Percentiles rank a stretch among this genome's conserved stretches.
These are phyloP conservation scores for Jatropha curcas DNA, from an alignment of 345 rosid genomes.

Conservation along the genomic window DNA sequence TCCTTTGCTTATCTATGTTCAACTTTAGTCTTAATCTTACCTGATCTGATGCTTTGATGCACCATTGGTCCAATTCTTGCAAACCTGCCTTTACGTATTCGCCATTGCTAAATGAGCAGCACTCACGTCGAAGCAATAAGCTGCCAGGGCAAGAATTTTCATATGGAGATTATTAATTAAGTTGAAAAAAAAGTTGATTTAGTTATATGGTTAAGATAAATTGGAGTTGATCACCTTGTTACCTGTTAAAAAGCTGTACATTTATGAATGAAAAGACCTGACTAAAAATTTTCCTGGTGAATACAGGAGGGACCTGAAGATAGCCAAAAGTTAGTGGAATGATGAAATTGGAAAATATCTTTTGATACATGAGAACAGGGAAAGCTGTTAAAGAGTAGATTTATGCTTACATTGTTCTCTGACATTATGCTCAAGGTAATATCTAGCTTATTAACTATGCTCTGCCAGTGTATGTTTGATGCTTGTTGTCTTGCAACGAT, in stretches of 20 bases:
- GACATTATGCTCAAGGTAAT: slow-evolving; percentile 43
- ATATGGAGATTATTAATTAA: slow-evolving; percentile 2
- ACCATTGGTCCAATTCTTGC: slow-evolving; percentile 67
- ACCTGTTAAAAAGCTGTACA: slow-evolving; percentile 75
- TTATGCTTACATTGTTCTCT: slow-evolving; percentile 50
- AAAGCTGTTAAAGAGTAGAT: slow-evolving; percentile 4
- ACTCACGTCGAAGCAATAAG: slow-evolving; percentile 66
- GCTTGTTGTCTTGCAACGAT: slow-evolving; percentile 54
- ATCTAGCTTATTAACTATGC: slow-evolving; percentile 52
- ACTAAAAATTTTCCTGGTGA: slow-evolving; percentile 47
- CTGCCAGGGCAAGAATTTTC: slow-evolving; percentile 36
- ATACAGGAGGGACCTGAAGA: slow-evolving; percentile 58
- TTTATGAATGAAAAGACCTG: slow-evolving; percentile 67
- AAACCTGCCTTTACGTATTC: slow-evolving; percentile 65
- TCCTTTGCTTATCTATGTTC: neutral
- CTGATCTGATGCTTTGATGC: slow-evolving; percentile 51
- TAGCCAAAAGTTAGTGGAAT: slow-evolving; percentile 20
- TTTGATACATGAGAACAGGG: neutral
- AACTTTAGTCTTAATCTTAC: slow-evolving; percentile 28
- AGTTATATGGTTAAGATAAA: neutral
- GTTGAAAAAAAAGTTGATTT: neutral
- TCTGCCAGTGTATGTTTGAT: slow-evolving; percentile 62
- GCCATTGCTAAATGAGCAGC: slow-evolving; percentile 73
- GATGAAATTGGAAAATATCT: slow-evolving; percentile 10
- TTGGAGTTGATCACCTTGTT: neutral